Percentiles rank a stretch among this genome's conserved stretches.
Conservation (phyloP, 139 green algal species). For the Choricystis sp. region DNA sequence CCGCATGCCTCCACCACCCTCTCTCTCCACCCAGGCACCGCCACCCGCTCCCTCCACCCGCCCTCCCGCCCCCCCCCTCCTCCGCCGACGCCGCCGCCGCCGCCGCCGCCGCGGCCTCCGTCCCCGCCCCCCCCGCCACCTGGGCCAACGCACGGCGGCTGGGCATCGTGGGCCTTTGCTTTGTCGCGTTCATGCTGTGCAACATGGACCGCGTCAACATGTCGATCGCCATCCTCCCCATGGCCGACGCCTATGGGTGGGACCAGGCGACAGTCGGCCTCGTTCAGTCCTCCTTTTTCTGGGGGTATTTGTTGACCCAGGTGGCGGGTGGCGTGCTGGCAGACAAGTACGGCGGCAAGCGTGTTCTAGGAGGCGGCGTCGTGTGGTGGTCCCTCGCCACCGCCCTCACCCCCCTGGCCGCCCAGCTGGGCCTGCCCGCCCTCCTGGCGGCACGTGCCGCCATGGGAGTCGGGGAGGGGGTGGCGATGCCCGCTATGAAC, state of each 20-base stretch:
- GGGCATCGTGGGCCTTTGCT: constrained; percentile 65
- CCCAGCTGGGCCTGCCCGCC: constrained; percentile 47
- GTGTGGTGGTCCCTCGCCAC: constrained; percentile 91
- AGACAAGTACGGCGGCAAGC: constrained; percentile 80
- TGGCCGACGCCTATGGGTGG: constrained; percentile 77
- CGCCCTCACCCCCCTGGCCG: constrained; percentile 74
- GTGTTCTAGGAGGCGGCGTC: constrained; percentile 85
- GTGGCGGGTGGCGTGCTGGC: constrained; percentile 83
- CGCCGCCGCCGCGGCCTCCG: background rate
- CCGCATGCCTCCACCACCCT: no score
- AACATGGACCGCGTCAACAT: constrained; percentile 97
- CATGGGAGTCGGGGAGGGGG: constrained; percentile 94
- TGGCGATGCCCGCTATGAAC: constrained; percentile 98
- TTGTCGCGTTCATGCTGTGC: constrained; percentile 88
- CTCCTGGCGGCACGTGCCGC: constrained; percentile 65
- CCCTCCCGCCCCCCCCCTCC: background rate
- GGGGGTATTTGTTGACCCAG: constrained; percentile 64
- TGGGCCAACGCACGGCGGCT: background rate
- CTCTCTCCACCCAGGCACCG: no score
- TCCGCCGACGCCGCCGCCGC: no score
- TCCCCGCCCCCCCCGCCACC: background rate
- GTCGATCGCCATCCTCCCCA: constrained; percentile 91
- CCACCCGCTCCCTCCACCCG: background rate
- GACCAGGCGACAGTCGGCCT: constrained; percentile 66
- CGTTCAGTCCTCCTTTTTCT: constrained; percentile 97